A percentile compares a stretch with the other conserved stretches of the same genome.
Evolutionary conservation across 805 yeast genomes (phyloP).

Genomic region (Kluyveromyces wickerhamii): DNA sequence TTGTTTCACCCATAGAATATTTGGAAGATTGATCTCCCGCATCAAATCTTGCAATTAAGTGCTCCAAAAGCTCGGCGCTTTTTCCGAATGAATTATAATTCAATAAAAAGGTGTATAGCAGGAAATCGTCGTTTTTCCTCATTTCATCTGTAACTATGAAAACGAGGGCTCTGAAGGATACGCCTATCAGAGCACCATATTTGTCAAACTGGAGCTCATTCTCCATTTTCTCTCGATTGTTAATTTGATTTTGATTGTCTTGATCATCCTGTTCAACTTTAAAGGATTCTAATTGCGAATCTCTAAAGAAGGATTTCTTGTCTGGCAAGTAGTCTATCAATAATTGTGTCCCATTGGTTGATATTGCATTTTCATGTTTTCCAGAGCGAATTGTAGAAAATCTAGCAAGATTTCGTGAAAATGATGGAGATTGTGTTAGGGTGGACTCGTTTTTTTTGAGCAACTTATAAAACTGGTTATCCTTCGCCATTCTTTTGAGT

Average conservation of each 20-base stretch:
- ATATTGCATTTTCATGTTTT: slow-evolving; percentile 14
- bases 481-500: slow-evolving; percentile 34
- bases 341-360: slow-evolving; percentile 26
- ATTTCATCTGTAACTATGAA: slow-evolving; percentile 59
- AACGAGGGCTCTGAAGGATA: slow-evolving; percentile 63
- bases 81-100: slow-evolving; percentile 67
- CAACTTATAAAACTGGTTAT: slow-evolving; percentile 19
- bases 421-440: background rate
- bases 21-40: slow-evolving; percentile 32
- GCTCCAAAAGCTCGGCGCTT: slow-evolving; percentile 60
- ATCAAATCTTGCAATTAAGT: slow-evolving; percentile 59
- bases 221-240: slow-evolving; percentile 19
- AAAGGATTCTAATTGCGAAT: slow-evolving; percentile 32
- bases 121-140: slow-evolving; percentile 55
- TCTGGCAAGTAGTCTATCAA: slow-evolving; percentile 31
- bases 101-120: slow-evolving; percentile 65
- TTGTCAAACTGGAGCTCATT: slow-evolving; percentile 36
- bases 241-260: slow-evolving; percentile 11
- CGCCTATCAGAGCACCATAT: slow-evolving; percentile 52
- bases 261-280: slow-evolving; percentile 21
- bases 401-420: slow-evolving; percentile 16
- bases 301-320: slow-evolving; percentile 30
- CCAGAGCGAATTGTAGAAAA: slow-evolving; percentile 32
- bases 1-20: slow-evolving; percentile 28
- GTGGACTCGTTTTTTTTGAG: slow-evolving; percentile 1